Evolutionary conservation across 108 stramenopile species (phyloP).

Genomic region (Seminavis robusta): DNA sequence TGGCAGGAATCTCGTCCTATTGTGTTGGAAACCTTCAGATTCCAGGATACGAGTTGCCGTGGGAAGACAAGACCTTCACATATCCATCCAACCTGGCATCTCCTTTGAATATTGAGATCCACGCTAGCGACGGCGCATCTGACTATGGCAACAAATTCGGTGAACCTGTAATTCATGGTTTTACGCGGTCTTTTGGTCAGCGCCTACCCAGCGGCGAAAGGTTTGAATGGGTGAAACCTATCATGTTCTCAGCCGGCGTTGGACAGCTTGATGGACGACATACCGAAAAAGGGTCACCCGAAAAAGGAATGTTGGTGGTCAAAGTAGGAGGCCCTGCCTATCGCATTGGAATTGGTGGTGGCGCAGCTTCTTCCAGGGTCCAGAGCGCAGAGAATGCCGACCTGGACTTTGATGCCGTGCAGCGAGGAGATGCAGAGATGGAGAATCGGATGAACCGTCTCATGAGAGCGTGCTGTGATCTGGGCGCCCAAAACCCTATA

Average conservation of each 20-base stretch:
- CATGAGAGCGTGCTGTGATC: slow-evolving; percentile 96
- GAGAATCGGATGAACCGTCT: slow-evolving; percentile 97
- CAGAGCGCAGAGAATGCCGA: slow-evolving; percentile 84
- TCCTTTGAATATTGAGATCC: slow-evolving; percentile 91
- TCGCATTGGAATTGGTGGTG: slow-evolving; percentile 98
- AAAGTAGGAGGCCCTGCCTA: slow-evolving; percentile 99
- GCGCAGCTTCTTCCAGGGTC: slow-evolving; percentile 91
- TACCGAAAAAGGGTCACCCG: slow-evolving; percentile 88
- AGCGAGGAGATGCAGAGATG: slow-evolving; percentile 99
- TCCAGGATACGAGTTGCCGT: slow-evolving; percentile 91
- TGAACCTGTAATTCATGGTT: slow-evolving; percentile 97
- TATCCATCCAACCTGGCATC: slow-evolving; percentile 89
- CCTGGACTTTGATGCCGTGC: slow-evolving; percentile 98
- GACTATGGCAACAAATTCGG: slow-evolving; percentile 99
- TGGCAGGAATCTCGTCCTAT: slow-evolving; percentile 93
- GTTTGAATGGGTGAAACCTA: slow-evolving; percentile 98
- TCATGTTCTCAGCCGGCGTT: slow-evolving; percentile 99
- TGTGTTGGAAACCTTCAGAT: slow-evolving; percentile 97
- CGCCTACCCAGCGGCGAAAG: slow-evolving; percentile 90
- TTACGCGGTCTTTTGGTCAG: slow-evolving; percentile 95
- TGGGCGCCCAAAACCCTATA: slow-evolving; percentile 95
- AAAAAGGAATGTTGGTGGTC: slow-evolving; percentile 94
- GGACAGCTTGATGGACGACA: slow-evolving; percentile 94
- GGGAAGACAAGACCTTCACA: slow-evolving; percentile 88
- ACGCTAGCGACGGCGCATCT: slow-evolving; percentile 95